Evolutionary conservation across 495 filamentous ascomycete species (phyloP), one percentile per base, ranked within the genome.

Genomic region (Xylona heveae): DNA sequence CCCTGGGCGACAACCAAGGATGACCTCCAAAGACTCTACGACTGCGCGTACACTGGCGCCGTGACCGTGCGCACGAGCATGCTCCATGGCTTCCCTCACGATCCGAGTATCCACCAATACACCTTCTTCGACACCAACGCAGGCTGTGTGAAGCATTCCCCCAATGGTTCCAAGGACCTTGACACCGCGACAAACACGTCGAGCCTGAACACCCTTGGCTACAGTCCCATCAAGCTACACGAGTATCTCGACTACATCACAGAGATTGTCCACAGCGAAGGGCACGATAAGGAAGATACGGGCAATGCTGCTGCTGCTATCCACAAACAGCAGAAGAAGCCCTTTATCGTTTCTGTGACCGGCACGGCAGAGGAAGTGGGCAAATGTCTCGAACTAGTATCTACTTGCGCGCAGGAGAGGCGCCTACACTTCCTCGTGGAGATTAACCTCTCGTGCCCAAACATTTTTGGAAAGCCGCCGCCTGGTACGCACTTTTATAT

Each of bases 371-470:
- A 46, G 0, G 61, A 72, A 13, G 57, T 76, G 0, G 42, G 44
- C 0, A 28, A 44, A 17, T 62, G 60, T 46, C 66, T 68, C 36
- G 3, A 23, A 3, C 1, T 43, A 25, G 35, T 58, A 44, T 19
- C 42, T 39, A 39, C 24, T 23, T 15, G 41, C 28, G 19, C 34
- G 17, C 3, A 32, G 0, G 12, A 24, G 19, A 22, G 35, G 3
- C 7, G 5, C 31, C 0, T 18, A 2, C 29, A 28, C 1, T 24
- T 64, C 21, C 44, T 50, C 1, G 59, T 77, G 50, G 75, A 81
- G 43, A 53, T 80, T 37, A 80, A 81, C 43, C 64, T 81, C 27
- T 69, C 62, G 39, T 81, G 75, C 42, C 75, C 75, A 0, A 79
- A 81, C 49, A 80, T 81, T 34, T 57, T 60, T 10, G 43, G 53